Evolutionary conservation across 805 yeast genomes (phyloP).

Genomic region (Ogataea chonburiensis): DNA sequence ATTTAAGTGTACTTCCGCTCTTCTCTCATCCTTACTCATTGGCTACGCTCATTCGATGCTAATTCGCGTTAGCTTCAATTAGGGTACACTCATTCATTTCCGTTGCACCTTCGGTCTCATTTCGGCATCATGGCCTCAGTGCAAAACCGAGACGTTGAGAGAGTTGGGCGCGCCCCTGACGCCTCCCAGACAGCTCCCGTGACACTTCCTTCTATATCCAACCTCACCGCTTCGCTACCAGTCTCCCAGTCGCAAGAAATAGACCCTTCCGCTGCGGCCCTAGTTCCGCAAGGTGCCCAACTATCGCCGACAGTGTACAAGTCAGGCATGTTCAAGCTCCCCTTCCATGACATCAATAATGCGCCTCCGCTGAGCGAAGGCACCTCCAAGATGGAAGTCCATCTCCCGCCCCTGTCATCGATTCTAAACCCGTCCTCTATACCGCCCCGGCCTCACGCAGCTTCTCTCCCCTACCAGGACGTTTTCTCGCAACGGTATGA

Average conservation of each 20-base stretch:
- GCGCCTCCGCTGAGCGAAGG: too few species aligned
- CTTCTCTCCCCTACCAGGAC: constrained; percentile 7
- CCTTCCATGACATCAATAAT: too few species aligned
- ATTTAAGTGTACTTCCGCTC: constrained; percentile 5
- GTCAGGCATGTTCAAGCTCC: too few species aligned
- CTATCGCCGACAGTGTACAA: too few species aligned
- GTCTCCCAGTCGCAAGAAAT: neutral
- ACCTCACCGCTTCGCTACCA: constrained; percentile 17
- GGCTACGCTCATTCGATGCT: too few species aligned
- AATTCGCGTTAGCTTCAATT: too few species aligned
- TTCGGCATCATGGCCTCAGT: constrained; percentile 15
- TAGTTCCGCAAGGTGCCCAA: too few species aligned
- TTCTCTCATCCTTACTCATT: neutral
- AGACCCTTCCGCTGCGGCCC: too few species aligned
- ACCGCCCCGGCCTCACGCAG: constrained; percentile 6
- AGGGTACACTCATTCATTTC: constrained; percentile 1
- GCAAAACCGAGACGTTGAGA: constrained; percentile 12
- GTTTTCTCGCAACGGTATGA: constrained; percentile 2
- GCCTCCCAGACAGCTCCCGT: constrained; percentile 8
- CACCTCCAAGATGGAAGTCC: too few species aligned
- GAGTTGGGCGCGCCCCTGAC: constrained; percentile 5
- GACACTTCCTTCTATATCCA: constrained; percentile 23
- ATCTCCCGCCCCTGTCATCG: constrained; percentile 23
- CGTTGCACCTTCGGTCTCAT: constrained; percentile 5
- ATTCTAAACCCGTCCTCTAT: constrained; percentile 10